A percentile compares a stretch with the other conserved stretches of the same genome.
phyloP scores from a whole-genome alignment of 1,139 yeast species.

The Arxiozyma heterogenica region DNA sequence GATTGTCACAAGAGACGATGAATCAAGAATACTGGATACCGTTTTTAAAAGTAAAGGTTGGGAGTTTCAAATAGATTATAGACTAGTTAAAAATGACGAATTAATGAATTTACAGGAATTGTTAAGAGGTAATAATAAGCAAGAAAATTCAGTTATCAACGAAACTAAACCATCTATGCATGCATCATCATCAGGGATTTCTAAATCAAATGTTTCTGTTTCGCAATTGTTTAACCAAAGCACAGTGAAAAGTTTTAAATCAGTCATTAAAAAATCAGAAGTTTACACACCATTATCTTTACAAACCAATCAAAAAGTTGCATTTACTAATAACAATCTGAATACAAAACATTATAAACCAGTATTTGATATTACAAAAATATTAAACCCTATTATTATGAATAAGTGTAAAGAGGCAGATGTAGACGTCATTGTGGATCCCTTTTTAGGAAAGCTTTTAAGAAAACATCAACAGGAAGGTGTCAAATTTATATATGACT shows the following conservation, averaged over 20 bases:
- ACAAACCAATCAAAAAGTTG: not conserved
- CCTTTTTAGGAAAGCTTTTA: conserved; percentile 43
- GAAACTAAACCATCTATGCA: not conserved
- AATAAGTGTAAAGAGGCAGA: conserved; percentile 31
- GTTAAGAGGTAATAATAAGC: not conserved
- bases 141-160: not conserved
- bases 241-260: conserved; percentile 14
- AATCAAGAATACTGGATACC: conserved; percentile 31
- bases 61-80: conserved; percentile 49
- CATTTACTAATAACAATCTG: too few species aligned
- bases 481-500: conserved; percentile 67
- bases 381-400: conserved; percentile 40
- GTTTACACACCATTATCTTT: conserved; percentile 6
- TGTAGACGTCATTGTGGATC: conserved; percentile 67
- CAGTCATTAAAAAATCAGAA: conserved; percentile 9
- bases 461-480: conserved; percentile 87
- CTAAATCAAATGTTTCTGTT: conserved; percentile 6
- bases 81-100: conserved; percentile 25
- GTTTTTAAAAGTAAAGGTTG: conserved; percentile 40
- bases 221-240: conserved; percentile 12
- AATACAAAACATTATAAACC: conserved; percentile 27
- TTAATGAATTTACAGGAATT: conserved; percentile 2
- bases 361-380: conserved; percentile 34
- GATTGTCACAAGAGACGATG: conserved; percentile 12
- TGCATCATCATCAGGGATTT: not conserved